Evolutionary conservation across 2,329 filamentous ascomycete species (phyloP).

Genomic region (Cryoendolithus antarcticus): DNA sequence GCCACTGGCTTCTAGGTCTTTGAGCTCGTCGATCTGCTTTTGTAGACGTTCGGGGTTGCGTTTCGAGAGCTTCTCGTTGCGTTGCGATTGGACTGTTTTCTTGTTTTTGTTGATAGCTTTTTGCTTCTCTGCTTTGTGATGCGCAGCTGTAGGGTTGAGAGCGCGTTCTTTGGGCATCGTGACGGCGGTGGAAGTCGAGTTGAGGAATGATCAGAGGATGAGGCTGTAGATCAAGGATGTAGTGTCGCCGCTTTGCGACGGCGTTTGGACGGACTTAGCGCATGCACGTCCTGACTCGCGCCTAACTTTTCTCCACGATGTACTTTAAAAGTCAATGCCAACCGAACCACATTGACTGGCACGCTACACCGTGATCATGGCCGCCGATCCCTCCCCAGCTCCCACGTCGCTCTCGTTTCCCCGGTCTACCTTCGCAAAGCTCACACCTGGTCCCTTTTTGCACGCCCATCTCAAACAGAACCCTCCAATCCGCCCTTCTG

Average conservation of each 20-base stretch:
- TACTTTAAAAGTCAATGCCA: too few relatives aligned
- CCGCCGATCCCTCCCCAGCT: slow-evolving; percentile 10
- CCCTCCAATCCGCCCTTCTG: slow-evolving; percentile 64
- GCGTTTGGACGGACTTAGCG: too few relatives aligned
- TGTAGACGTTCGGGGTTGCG: slow-evolving; percentile 83
- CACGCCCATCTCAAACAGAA: slow-evolving; percentile 69
- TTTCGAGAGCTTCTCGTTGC: slow-evolving; percentile 79
- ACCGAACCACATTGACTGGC: too few relatives aligned
- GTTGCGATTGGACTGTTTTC: slow-evolving; percentile 50
- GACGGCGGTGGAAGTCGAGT: too few relatives aligned
- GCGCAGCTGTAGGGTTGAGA: slow-evolving; percentile 46
- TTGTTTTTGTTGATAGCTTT: slow-evolving; percentile 37
- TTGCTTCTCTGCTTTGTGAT: slow-evolving; percentile 47
- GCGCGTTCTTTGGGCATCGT: slow-evolving; percentile 49
- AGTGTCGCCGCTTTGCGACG: too few relatives aligned
- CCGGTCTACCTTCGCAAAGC: slow-evolving; percentile 69
- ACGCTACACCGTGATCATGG: too few relatives aligned
- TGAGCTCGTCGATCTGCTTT: slow-evolving; percentile 81
- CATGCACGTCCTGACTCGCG: too few relatives aligned
- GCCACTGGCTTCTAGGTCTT: slow-evolving; percentile 55
- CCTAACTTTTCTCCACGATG: too few relatives aligned
- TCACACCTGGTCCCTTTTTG: slow-evolving; percentile 80
- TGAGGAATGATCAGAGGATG: too few relatives aligned
- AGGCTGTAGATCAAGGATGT: too few relatives aligned
- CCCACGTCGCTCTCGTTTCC: slow-evolving; percentile 36